These are phyloP conservation scores for Mycosphaerelloides madeirae DNA, from an alignment of 2,329 filamentous ascomycete genomes.

Conservation along the genomic window DNA sequence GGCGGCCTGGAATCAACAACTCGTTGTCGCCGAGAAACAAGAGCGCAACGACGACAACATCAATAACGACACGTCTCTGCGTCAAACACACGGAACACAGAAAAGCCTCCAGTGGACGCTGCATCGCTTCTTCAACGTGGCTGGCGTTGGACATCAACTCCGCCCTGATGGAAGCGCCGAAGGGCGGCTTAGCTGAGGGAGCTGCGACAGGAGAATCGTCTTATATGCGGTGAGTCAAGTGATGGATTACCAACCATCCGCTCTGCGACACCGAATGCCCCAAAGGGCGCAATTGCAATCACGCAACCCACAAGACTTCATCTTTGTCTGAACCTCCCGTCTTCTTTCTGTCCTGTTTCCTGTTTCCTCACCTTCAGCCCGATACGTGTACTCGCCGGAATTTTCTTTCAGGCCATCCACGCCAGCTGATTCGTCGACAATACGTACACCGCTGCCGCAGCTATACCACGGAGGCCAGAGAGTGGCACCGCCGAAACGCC, in stretches of 20 bases:
- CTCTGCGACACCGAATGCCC: background rate
- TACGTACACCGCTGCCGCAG: background rate
- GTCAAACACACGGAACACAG: too few species aligned
- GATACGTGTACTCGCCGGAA: background rate
- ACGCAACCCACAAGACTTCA: background rate
- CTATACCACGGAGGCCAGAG: background rate
- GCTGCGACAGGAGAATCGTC: too few species aligned
- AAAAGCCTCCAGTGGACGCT: too few species aligned
- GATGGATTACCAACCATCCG: background rate
- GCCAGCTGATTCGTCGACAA: background rate
- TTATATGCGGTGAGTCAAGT: background rate
- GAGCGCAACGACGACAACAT: too few species aligned
- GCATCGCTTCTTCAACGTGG: too few species aligned
- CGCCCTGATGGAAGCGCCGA: too few species aligned
- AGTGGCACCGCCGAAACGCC: constrained; percentile 2
- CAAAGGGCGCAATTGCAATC: background rate
- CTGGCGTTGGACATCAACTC: too few species aligned
- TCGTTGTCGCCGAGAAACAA: too few species aligned
- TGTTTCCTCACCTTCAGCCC: background rate
- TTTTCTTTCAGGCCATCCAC: background rate
- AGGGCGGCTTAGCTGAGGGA: too few species aligned
- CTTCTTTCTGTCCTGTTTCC: background rate
- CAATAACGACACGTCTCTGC: too few species aligned
- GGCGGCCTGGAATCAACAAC: too few species aligned
- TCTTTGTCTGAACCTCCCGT: background rate